Conservation (phyloP, 2,329 filamentous ascomycete species). For the Raffaelea ambrosiae region DNA sequence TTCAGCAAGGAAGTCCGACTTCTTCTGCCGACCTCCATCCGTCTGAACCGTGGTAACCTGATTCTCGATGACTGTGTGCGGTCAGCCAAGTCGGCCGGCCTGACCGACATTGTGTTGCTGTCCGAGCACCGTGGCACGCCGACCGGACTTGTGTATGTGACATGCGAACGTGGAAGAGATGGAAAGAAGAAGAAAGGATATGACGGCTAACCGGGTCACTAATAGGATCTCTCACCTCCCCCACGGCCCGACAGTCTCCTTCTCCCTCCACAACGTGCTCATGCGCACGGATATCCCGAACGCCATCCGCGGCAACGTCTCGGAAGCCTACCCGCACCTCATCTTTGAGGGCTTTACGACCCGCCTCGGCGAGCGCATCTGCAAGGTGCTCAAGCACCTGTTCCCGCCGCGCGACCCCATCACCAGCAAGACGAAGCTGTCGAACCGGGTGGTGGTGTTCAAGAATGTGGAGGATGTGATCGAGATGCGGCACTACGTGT, state of each 20-base stretch:
- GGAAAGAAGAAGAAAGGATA: too few species aligned
- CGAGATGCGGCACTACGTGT: constrained; percentile 83
- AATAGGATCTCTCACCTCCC: constrained; percentile 74
- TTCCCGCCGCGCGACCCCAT: constrained; percentile 81
- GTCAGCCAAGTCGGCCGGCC: constrained; percentile 69
- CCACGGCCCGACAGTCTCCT: constrained; percentile 79
- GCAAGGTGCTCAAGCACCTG: constrained; percentile 86
- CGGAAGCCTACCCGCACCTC: constrained; percentile 86
- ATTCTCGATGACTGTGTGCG: constrained; percentile 78
- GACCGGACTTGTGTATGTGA: constrained; percentile 53
- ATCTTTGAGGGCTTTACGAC: constrained; percentile 93
- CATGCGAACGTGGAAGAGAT: too few species aligned
- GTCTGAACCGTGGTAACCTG: constrained; percentile 85
- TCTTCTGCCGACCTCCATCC: constrained; percentile 74
- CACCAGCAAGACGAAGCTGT: constrained; percentile 65
- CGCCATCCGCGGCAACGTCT: constrained; percentile 75
- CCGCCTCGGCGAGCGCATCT: constrained; percentile 69
- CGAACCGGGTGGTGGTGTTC: constrained; percentile 84
- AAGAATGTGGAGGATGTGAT: constrained; percentile 92
- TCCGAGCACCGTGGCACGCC: constrained; percentile 92
- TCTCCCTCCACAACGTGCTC: constrained; percentile 82
- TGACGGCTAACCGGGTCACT: too few species aligned
- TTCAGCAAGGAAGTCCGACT: constrained; percentile 80
- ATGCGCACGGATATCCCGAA: constrained; percentile 90
- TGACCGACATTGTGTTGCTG: constrained; percentile 78